Conservation (phyloP, 2,329 filamentous ascomycete genomes). For the Scytalidium lignicola region DNA sequence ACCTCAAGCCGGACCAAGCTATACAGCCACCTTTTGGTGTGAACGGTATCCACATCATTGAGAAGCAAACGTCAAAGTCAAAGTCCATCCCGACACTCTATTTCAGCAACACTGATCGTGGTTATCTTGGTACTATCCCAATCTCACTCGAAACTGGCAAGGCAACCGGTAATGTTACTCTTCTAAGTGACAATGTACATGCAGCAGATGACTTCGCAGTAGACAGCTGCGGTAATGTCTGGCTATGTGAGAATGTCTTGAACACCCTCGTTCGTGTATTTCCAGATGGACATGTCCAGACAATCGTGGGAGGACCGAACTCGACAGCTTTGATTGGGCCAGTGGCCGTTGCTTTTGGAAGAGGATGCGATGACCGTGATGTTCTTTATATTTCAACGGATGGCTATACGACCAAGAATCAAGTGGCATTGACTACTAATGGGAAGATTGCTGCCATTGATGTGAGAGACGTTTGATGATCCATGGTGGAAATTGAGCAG, state of each 20-base stretch:
- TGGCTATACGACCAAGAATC: neutral
- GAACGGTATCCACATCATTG: neutral
- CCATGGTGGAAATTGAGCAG: too few relatives aligned
- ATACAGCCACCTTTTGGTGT: slow-evolving; percentile 2
- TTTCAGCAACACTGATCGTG: neutral
- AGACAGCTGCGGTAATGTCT: neutral
- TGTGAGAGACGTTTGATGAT: neutral
- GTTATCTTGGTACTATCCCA: neutral
- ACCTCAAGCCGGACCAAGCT: slow-evolving; percentile 15
- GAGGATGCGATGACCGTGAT: neutral
- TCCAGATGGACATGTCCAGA: neutral
- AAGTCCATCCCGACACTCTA: neutral
- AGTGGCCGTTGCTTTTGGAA: neutral
- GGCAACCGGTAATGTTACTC: neutral
- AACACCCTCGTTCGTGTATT: neutral
- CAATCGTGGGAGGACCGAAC: neutral
- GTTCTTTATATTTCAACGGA: neutral
- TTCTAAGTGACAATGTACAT: neutral
- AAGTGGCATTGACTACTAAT: neutral
- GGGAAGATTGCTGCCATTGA: neutral
- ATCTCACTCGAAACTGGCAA: neutral
- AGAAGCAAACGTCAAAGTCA: neutral
- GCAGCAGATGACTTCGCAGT: neutral
- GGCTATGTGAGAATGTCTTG: neutral
- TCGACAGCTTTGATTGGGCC: neutral